These are phyloP conservation scores for Aspergillus pseudotamarii DNA, from an alignment of 2,329 filamentous ascomycete genomes.

Conservation along the genomic window DNA sequence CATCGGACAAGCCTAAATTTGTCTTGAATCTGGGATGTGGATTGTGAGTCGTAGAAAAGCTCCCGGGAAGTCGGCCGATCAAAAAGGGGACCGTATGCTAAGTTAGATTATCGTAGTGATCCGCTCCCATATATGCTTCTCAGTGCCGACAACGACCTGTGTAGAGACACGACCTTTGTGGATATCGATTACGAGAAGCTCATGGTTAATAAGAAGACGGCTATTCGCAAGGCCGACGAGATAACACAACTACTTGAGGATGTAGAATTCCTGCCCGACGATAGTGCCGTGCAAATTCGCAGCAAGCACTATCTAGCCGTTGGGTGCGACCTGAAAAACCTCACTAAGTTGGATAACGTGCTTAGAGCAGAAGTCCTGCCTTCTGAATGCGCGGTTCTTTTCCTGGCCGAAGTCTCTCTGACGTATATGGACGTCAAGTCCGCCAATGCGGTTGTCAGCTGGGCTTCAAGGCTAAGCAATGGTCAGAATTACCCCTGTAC, in stretches of 20 bases:
- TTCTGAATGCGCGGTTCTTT: constrained; percentile 67
- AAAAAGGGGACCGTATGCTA: constrained; percentile 27
- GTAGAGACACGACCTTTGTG: constrained; percentile 67
- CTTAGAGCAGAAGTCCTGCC: constrained; percentile 63
- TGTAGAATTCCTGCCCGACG: constrained; percentile 39
- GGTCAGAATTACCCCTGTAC: constrained; percentile 53
- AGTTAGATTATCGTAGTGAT: constrained; percentile 61
- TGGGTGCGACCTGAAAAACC: constrained; percentile 77
- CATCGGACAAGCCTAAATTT: constrained; percentile 64
- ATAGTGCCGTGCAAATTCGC: constrained; percentile 55
- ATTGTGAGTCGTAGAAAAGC: constrained; percentile 65
- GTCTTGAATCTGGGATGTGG: constrained; percentile 87
- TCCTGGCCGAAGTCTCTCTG: constrained; percentile 86
- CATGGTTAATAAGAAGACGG: constrained; percentile 71
- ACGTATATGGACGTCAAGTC: constrained; percentile 81
- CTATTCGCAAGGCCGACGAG: constrained; percentile 66
- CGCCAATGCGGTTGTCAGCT: constrained; percentile 74
- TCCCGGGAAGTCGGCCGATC: neutral
- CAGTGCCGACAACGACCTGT: constrained; percentile 63
- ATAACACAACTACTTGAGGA: constrained; percentile 58
- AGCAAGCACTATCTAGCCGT: constrained; percentile 76
- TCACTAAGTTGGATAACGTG: constrained; percentile 61
- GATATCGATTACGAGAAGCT: constrained; percentile 86
- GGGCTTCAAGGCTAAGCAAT: constrained; percentile 72
- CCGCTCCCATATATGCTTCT: constrained; percentile 84